phyloP scores from a whole-genome alignment of 805 yeast species.

The Millerago galiae region DNA sequence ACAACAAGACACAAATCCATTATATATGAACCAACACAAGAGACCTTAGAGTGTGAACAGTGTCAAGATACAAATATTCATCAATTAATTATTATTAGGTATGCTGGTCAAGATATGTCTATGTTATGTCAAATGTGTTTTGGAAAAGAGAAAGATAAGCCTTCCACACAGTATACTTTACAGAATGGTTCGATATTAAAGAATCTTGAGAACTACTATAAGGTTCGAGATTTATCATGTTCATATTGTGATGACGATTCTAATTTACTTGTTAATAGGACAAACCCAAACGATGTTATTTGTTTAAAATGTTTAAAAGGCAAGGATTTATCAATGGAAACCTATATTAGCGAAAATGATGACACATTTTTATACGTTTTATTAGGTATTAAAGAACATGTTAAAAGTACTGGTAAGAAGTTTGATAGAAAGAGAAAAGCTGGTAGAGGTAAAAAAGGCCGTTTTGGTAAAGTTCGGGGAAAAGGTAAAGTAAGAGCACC shows the following conservation, averaged over 20 bases:
- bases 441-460: slow-evolving; percentile 28
- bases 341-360: slow-evolving; percentile 38
- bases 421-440: slow-evolving; percentile 27
- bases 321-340: slow-evolving; percentile 5
- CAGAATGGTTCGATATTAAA: slow-evolving; percentile 50
- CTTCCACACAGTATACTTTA: slow-evolving; percentile 44
- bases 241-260: slow-evolving; percentile 36
- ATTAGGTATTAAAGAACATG: slow-evolving; percentile 40
- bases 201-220: slow-evolving; percentile 40
- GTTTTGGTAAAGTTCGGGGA: slow-evolving; percentile 8
- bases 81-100: slow-evolving; percentile 42
- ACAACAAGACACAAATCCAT: slow-evolving; percentile 48
- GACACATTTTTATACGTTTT: slow-evolving; percentile 41
- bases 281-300: slow-evolving; percentile 24
- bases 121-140: slow-evolving; percentile 43
- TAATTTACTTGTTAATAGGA: slow-evolving; percentile 31
- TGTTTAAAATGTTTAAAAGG: slow-evolving; percentile 39
- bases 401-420: slow-evolving; percentile 9
- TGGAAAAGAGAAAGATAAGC: slow-evolving; percentile 34
- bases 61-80: slow-evolving; percentile 51
- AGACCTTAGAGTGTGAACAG: slow-evolving; percentile 46
- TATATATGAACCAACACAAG: slow-evolving; percentile 28
- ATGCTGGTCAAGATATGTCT: slow-evolving; percentile 49
- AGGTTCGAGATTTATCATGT: slow-evolving; percentile 47
- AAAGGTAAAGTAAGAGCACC: slow-evolving; percentile 5